phyloP scores from a whole-genome alignment of 2,329 filamentous ascomycete genomes.

The Penicillium nordicum region DNA sequence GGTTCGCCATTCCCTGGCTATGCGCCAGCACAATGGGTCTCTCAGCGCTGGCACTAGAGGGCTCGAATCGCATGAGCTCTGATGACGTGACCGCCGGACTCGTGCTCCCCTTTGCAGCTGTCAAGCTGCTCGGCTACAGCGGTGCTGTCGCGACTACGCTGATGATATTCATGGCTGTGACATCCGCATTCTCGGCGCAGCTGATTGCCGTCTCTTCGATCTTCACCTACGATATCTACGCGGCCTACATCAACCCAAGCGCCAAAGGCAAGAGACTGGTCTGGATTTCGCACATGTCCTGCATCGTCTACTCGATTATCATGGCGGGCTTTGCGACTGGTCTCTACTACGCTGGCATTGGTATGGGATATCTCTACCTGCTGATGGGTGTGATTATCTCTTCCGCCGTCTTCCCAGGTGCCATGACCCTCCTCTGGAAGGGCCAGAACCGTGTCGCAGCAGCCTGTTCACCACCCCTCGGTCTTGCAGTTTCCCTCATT shows the following conservation, averaged over 20 bases:
- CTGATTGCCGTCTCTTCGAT: conserved; percentile 86
- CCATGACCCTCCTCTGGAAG: conserved; percentile 75
- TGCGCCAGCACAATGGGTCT: conserved; percentile 86
- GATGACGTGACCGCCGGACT: conserved; percentile 78
- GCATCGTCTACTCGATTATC: conserved; percentile 69
- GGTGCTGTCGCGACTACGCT: conserved; percentile 75
- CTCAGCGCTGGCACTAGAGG: conserved; percentile 74
- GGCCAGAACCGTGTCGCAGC: conserved; percentile 75
- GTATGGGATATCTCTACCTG: conserved; percentile 84
- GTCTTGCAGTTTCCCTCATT: conserved; percentile 64
- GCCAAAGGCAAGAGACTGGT: conserved; percentile 75
- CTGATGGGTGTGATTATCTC: conserved; percentile 92
- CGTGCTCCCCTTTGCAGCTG: conserved; percentile 79
- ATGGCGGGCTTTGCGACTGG: conserved; percentile 78
- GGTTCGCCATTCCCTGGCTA: conserved; percentile 92
- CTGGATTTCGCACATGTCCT: conserved; percentile 71
- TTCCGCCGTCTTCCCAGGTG: conserved; percentile 76
- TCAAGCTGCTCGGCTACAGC: conserved; percentile 75
- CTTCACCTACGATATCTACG: conserved; percentile 83
- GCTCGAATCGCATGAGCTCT: conserved; percentile 66
- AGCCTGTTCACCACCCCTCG: conserved; percentile 65
- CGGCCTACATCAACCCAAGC: conserved; percentile 76
- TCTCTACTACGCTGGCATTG: conserved; percentile 69
- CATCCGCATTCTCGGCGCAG: conserved; percentile 76
- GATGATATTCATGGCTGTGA: conserved; percentile 87